These are phyloP conservation scores for Starmerella gropengiesseri DNA, from an alignment of 805 yeast genomes.

Conservation along the genomic window DNA sequence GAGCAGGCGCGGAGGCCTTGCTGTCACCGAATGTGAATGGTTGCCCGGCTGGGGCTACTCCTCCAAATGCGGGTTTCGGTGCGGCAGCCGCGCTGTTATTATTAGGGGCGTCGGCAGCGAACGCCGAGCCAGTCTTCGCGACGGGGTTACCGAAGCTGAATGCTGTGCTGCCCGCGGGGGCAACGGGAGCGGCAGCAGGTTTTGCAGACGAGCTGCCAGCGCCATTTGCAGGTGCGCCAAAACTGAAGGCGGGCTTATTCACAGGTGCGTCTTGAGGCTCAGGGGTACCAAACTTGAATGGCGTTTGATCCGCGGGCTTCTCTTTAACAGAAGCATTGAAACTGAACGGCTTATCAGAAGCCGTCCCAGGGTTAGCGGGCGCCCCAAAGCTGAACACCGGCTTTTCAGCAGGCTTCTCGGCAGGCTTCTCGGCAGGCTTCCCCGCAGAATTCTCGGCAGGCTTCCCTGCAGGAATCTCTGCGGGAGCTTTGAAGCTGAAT, in stretches of 20 bases:
- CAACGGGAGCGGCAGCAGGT: not conserved
- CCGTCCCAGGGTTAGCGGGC: not conserved
- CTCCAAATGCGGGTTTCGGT: not conserved
- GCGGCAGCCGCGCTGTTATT: conserved; percentile 1
- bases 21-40: conserved; percentile 10
- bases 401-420: conserved; percentile 4
- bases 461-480: not conserved
- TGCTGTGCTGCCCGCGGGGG: conserved; percentile 2
- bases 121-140: too few relatives aligned
- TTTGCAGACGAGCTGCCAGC: not conserved
- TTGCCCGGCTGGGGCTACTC: not conserved
- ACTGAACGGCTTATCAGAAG: not conserved
- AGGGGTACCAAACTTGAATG: not conserved
- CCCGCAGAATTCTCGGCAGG: too few relatives aligned
- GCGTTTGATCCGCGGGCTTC: not conserved
- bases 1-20: not conserved
- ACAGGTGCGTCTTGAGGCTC: not conserved
- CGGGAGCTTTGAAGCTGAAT: not conserved
- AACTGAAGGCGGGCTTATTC: conserved; percentile 13
- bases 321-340: not conserved
- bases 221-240: conserved; percentile 5
- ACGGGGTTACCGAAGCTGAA: too few relatives aligned
- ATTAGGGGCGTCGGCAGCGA: too few relatives aligned
- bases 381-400: conserved; percentile 15
- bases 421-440: not conserved